Percentiles rank a stretch among this genome's conserved stretches.
Conservation (phyloP, 257 asterid genomes). For the Nicotiana obtusifolia region DNA sequence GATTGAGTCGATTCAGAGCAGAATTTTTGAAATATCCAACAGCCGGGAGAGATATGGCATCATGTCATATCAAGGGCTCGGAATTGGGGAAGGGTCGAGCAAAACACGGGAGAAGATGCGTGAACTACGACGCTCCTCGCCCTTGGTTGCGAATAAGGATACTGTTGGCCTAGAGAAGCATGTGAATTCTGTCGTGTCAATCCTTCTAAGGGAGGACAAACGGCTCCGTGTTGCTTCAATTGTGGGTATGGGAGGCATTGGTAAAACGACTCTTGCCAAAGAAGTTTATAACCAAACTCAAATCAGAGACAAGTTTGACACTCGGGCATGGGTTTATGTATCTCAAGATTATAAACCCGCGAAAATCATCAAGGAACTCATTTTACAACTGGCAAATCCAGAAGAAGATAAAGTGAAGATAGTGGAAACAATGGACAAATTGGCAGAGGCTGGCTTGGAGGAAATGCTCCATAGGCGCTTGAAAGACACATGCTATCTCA, state of each 20-base stretch:
- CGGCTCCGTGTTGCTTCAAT: slow-evolving; percentile 5
- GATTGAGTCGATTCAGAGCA: slow-evolving; percentile 2
- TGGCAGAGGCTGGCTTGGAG: not conserved
- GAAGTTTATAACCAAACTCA: not conserved
- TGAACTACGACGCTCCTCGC: not conserved
- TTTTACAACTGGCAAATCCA: slow-evolving; percentile 1
- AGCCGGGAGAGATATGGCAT: slow-evolving; percentile 12
- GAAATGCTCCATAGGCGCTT: not conserved
- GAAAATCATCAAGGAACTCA: slow-evolving; percentile 16
- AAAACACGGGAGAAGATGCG: not conserved
- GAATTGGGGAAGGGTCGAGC: not conserved
- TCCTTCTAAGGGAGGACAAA: not conserved
- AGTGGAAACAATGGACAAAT: not conserved
- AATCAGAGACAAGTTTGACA: not conserved
- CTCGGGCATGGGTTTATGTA: slow-evolving; percentile 20
- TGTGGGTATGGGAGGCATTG: slow-evolving; percentile 12
- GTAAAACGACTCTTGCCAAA: slow-evolving; percentile 16
- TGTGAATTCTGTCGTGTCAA: not conserved
- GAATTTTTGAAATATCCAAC: not conserved
- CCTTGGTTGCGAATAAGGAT: slow-evolving; percentile 2
- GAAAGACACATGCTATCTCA: slow-evolving; percentile 1
- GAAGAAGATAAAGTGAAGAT: not conserved
- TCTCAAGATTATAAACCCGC: not conserved
- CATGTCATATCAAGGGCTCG: not conserved
- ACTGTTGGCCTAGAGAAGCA: slow-evolving; percentile 13